Conservation (phyloP, 257 asterid genomes). For the Paulownia fortunei region DNA sequence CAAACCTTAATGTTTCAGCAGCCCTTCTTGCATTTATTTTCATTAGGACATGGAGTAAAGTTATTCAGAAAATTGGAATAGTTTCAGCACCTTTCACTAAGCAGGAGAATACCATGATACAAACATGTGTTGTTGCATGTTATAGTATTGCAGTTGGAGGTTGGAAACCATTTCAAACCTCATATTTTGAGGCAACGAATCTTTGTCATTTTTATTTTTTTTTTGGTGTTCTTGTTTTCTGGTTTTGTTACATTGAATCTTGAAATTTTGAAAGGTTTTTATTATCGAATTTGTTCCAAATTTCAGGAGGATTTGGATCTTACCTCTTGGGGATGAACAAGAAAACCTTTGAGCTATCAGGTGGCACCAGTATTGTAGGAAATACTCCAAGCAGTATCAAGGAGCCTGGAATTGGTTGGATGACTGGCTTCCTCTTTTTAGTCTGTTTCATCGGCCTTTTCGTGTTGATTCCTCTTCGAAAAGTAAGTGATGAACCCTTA, state of each 20-base stretch:
- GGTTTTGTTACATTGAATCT: background rate
- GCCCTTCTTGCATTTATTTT: slow-evolving; percentile 73
- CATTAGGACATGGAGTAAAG: slow-evolving; percentile 64
- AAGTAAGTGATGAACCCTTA: slow-evolving; percentile 43
- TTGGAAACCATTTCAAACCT: background rate
- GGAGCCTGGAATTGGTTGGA: slow-evolving; percentile 89
- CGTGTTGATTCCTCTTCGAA: slow-evolving; percentile 86
- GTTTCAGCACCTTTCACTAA: slow-evolving; percentile 70
- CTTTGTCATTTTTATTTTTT: background rate
- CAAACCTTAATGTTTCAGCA: slow-evolving; percentile 85
- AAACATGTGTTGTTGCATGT: slow-evolving; percentile 90
- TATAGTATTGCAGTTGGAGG: slow-evolving; percentile 87
- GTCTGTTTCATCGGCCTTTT: slow-evolving; percentile 86
- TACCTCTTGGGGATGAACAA: slow-evolving; percentile 75
- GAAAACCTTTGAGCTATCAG: slow-evolving; percentile 75
- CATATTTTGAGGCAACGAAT: background rate
- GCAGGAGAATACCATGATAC: slow-evolving; percentile 96
- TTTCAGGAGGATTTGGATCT: slow-evolving; percentile 89
- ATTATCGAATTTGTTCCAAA: background rate
- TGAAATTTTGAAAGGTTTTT: background rate
- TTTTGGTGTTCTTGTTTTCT: background rate
- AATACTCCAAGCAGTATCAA: slow-evolving; percentile 68
- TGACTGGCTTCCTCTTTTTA: slow-evolving; percentile 65
- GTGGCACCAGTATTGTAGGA: slow-evolving; percentile 56
- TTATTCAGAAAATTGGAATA: slow-evolving; percentile 50